Evolutionary conservation across 371 early-diverging fungal species (phyloP).

Genomic region (Circinella minor): DNA sequence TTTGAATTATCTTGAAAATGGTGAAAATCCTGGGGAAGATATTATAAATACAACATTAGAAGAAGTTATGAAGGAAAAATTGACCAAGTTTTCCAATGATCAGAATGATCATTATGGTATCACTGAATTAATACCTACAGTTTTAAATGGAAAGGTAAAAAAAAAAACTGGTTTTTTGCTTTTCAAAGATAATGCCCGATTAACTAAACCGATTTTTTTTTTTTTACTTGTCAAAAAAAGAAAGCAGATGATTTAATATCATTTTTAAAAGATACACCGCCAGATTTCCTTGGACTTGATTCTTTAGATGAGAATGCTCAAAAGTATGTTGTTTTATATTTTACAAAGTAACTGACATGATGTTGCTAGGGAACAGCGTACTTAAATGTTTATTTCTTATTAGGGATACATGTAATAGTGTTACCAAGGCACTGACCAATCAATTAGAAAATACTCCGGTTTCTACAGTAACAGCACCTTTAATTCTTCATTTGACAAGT

Average conservation of each 20-base stretch:
- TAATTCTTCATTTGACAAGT: conserved; percentile 28
- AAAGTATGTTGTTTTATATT: not conserved
- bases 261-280: conserved; percentile 5
- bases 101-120: conserved; percentile 1
- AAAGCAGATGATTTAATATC: conserved; percentile 10
- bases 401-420: not conserved
- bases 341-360: no score
- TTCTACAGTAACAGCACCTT: conserved; percentile 19
- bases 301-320: not conserved
- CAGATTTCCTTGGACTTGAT: not conserved
- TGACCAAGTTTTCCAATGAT: conserved; percentile 1
- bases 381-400: not conserved
- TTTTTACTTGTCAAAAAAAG: not conserved
- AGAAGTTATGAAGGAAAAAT: conserved; percentile 7
- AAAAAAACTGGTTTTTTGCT: not conserved
- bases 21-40: conserved; percentile 5
- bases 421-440: not conserved
- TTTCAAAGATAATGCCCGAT: not conserved
- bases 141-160: conserved; percentile 12
- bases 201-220: not conserved
- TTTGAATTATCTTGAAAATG: conserved; percentile 10
- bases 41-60: conserved; percentile 4
- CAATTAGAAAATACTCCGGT: conserved; percentile 18
- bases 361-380: no score
- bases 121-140: not conserved